Conservation (phyloP, 371 early-diverging fungal species). For the Thermomucor indicae-seudaticae region DNA sequence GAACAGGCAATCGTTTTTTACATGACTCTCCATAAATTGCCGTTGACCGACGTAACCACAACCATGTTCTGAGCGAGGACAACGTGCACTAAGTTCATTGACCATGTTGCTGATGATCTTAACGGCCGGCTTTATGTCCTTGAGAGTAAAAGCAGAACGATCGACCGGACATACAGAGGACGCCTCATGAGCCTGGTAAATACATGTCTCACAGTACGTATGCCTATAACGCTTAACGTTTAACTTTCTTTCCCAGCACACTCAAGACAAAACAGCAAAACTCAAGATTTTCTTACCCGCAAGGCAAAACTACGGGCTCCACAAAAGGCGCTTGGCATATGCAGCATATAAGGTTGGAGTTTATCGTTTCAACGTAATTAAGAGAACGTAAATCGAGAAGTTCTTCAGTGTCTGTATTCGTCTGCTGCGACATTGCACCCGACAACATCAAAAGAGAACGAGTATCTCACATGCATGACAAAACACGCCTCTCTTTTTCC, state of each 20-base stretch:
- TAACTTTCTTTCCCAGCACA: background rate
- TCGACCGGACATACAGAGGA: constrained; percentile 64
- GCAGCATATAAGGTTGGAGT: constrained; percentile 57
- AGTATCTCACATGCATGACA: too few relatives aligned
- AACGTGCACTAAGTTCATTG: constrained; percentile 61
- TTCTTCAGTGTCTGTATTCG: constrained; percentile 4
- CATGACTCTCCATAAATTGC: constrained; percentile 52
- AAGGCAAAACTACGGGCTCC: constrained; percentile 47
- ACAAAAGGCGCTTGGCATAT: constrained; percentile 61
- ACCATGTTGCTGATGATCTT: constrained; percentile 67
- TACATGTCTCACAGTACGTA: constrained; percentile 65
- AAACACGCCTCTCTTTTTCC: too few relatives aligned
- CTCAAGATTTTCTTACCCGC: constrained; percentile 47
- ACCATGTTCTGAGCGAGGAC: constrained; percentile 53
- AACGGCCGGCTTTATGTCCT: constrained; percentile 50
- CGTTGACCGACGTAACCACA: constrained; percentile 61
- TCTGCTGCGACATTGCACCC: too few relatives aligned
- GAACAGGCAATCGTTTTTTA: constrained; percentile 57
- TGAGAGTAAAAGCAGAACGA: constrained; percentile 39
- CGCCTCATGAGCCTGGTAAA: constrained; percentile 50
- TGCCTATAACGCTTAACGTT: constrained; percentile 38
- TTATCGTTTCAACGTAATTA: constrained; percentile 35
- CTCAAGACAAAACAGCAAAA: background rate
- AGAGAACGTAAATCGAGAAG: constrained; percentile 29
- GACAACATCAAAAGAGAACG: too few relatives aligned